Evolutionary conservation across 2,329 filamentous ascomycete species (phyloP), one percentile per base, ranked within the genome.

Genomic region (Esteya vermicola): DNA sequence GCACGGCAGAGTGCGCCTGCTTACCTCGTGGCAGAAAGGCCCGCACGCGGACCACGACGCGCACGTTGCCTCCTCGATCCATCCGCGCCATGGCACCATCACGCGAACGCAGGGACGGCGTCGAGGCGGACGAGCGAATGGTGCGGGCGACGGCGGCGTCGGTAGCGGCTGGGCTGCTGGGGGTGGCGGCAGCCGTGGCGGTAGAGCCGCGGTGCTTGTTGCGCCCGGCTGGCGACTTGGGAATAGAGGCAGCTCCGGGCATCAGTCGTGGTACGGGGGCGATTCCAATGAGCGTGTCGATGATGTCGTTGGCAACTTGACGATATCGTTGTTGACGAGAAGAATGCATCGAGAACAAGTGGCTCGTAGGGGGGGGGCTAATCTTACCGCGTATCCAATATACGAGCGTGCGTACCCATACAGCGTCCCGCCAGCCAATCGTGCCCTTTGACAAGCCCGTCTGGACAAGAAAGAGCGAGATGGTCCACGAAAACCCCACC

Each of bases 31-130:
- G 80, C 44, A 91, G 64, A 63, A 89, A 89, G 1, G 75, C 82
- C 53, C 84, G 68, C 41, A 89, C 83, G 55, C 84, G 70, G 44
- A 91, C 84, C 23, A 89, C 84, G 22, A 91, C 84, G 51, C 77
- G 72, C 44, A 91, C 84, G 59, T 91, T 91, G 42, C 81, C 82
- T 46, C 77, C 81, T 47, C 69, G 56, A 53, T 77, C 67, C 65
- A 70, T 70, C 55, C 63, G 68, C 50, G 64, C 63, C 30, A 77
- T 59, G n/a, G 71, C 72, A 38, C 74, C 74, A 62, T 85, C 80
- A 54, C 77, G 73, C 30, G 81, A 81, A 45, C 83, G 73, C 51
- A 89, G 63, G 21, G 82, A 86, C 27, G 83, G 83, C 43, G 81
- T 88, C 40, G 83, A 88, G 36, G 83, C 83, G 41, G 75, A 79